Percentiles rank a stretch among this genome's conserved stretches.
These are phyloP conservation scores for Colletotrichum sansevieriae DNA, from an alignment of 2,329 filamentous ascomycete genomes.

Conservation along the genomic window DNA sequence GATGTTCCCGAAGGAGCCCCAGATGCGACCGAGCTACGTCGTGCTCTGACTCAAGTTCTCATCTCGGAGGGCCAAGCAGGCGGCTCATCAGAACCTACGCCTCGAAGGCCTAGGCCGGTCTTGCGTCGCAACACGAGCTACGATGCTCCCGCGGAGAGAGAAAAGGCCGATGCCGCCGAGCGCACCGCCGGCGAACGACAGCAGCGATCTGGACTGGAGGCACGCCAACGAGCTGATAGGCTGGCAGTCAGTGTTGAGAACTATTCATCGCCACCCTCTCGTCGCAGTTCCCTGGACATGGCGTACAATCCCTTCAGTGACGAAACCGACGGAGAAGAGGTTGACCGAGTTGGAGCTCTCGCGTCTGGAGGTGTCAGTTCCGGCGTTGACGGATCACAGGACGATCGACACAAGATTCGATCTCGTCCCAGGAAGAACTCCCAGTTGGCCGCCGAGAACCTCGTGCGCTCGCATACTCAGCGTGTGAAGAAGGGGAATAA, in stretches of 20 bases:
- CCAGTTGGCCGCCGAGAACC: constrained; percentile 49
- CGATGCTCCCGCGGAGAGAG: constrained; percentile 55
- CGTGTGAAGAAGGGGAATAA: constrained; percentile 45
- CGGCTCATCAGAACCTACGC: constrained; percentile 21
- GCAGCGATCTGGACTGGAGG: constrained; percentile 56
- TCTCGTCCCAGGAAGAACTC: constrained; percentile 39
- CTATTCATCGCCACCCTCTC: constrained; percentile 50
- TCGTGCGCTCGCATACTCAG: constrained; percentile 51
- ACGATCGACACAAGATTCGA: constrained; percentile 18
- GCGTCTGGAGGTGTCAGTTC: constrained; percentile 9
- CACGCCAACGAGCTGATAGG: constrained; percentile 54
- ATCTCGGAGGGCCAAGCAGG: constrained; percentile 47
- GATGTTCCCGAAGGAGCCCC: constrained; percentile 50
- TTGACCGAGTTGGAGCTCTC: background rate
- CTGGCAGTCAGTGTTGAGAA: constrained; percentile 56
- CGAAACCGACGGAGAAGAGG: constrained; percentile 26
- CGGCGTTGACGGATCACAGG: constrained; percentile 11
- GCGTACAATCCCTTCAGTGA: constrained; percentile 29
- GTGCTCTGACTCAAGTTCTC: constrained; percentile 55
- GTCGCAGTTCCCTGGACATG: constrained; percentile 30
- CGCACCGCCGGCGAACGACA: constrained; percentile 53
- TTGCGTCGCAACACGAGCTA: constrained; percentile 60
- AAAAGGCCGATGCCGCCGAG: constrained; percentile 57
- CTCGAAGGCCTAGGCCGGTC: constrained; percentile 52
- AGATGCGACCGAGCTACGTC: constrained; percentile 54